Base-by-base conservation (phyloP, 2,329 filamentous ascomycete genomes). In the Plectosphaerella plurivora region DNA sequence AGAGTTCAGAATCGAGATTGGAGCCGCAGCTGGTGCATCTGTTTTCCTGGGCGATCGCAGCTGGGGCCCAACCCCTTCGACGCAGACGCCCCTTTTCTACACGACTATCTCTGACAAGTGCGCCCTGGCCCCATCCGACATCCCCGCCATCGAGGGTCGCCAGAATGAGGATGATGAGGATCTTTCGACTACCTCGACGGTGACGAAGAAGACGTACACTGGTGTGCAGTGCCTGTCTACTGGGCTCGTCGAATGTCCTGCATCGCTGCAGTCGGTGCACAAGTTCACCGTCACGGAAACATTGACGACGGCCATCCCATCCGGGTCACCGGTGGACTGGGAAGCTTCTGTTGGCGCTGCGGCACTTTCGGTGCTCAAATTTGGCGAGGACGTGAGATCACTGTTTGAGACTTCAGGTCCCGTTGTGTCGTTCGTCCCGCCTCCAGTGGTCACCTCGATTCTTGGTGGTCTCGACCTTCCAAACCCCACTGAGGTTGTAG, bases 1-100 rank as follows among this genome's bases (percentile, higher is more conserved):
- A 55, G 67, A 69, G 2, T 84, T 81, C 60, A 65, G 72, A 11
- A 60, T 84, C 10, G 79, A 72, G 0, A 56, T 84, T 0, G 81
- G 81, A 15, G 81, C 77, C 5, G 70, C 68, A 1, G 79, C 78
- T 5, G 81, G 81, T 1, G 80, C 79, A 1, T 77, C 76, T 0
- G 58, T 83, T 0, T 70, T 64, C 2, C 47, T 82, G 5, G 65
- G 63, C 1, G 56, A 59, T 0, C 58, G 73, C 15, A 75, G 71
- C 0, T 84, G 77, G 76, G 81, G 79, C 0, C 78, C 78, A 0
- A 61, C 68, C 0, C 72, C 76, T 0, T 60, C 65, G 18, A 77
- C 73, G 0, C 70, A 73, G 11, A 69, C 75, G 3, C 75, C 79
- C 1, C 67, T 84, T 41, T 83, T 72, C 57, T 80, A 74, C 57